phyloP scores from a whole-genome alignment of 306 rosid species.

The Pterocarpus macrocarpus region DNA sequence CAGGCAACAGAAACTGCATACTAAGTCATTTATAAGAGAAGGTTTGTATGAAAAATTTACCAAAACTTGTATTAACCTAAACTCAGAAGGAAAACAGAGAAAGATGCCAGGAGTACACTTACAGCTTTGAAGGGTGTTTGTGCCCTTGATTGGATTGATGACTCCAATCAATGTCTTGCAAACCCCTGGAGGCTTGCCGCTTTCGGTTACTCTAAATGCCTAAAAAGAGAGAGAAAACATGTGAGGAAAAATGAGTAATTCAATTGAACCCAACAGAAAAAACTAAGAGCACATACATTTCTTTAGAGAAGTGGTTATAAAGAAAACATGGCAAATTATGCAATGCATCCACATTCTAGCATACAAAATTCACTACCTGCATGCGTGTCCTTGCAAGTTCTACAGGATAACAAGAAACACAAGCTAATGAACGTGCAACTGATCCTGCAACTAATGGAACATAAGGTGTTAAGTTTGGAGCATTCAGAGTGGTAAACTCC shows the following conservation, averaged over 20 bases:
- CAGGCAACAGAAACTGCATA: conserved; percentile 23
- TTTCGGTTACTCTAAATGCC: conserved; percentile 75
- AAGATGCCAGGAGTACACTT: conserved; percentile 38
- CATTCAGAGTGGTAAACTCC: conserved; percentile 65
- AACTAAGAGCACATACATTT: conserved; percentile 17
- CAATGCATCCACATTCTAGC: conserved; percentile 3
- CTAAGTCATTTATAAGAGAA: background rate
- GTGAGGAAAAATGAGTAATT: background rate
- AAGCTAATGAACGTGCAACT: conserved; percentile 89
- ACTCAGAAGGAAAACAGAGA: conserved; percentile 33
- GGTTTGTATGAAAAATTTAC: background rate
- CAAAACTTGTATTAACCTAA: conserved; percentile 28
- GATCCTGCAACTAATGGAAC: conserved; percentile 97
- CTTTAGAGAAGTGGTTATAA: background rate
- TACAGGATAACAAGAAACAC: conserved; percentile 86
- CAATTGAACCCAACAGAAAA: conserved; percentile 3
- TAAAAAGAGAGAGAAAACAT: conserved; percentile 40
- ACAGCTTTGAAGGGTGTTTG: conserved; percentile 66
- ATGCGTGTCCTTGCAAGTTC: conserved; percentile 98
- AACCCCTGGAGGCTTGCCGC: conserved; percentile 81
- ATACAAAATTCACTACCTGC: conserved; percentile 70
- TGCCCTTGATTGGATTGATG: conserved; percentile 59
- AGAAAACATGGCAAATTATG: conserved; percentile 13
- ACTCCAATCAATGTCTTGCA: conserved; percentile 82
- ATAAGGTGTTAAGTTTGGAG: conserved; percentile 80